Evolutionary conservation across 768 basidiomycete species (phyloP), one percentile per base, ranked within the genome.

Genomic region (Tylopilus sp.): DNA sequence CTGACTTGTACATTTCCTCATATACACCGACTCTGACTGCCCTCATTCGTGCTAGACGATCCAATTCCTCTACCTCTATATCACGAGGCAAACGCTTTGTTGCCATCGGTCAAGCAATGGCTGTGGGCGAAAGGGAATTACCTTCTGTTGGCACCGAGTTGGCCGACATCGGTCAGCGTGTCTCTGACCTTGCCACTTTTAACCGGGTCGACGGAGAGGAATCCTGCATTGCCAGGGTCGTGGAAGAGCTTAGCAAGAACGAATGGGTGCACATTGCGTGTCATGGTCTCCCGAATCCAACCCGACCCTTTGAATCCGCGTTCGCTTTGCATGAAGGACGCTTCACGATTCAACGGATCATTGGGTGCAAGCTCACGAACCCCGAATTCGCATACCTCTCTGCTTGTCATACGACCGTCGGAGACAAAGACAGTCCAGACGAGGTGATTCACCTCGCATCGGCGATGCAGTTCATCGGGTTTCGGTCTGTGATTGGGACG

Each of bases 251-350:
- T 9, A 28, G 10, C 10, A 33, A 21, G 21, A 49, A 35, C 17
- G 35, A 35, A 17, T 35, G 35, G 35, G 35, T 23, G 51, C 20
- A 76, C 77, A 69, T 75, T 75, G 53, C 77, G 76, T 39, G 20
- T 7, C 38, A 21, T 12, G 18, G 38, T 39, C 38, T 35, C 13
- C 35, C 35, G 15, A 35, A 35, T 17, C 35, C 15, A 6, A n/a
- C 15, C 6, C 35, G 8, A 7, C 35, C 35, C 1, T 35, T 35
- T 8, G 35, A 35, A 35, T 35, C 35, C 15, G 35, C 13, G 17
- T 35, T 35, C 17, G 35, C 35, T 13, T 17, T 35, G 3, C 35
- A 17, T 17, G 35, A 35, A 2, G 15, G 15, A n/a, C 15, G 35
- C 15, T 35, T 35, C 8, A 35, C 35, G 15, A n/a, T 35, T 17